A percentile compares a stretch with the other conserved stretches of the same genome.
phyloP scores from a whole-genome alignment of 2,329 filamentous ascomycete species.

The Purpureocillium takamizusanense region DNA sequence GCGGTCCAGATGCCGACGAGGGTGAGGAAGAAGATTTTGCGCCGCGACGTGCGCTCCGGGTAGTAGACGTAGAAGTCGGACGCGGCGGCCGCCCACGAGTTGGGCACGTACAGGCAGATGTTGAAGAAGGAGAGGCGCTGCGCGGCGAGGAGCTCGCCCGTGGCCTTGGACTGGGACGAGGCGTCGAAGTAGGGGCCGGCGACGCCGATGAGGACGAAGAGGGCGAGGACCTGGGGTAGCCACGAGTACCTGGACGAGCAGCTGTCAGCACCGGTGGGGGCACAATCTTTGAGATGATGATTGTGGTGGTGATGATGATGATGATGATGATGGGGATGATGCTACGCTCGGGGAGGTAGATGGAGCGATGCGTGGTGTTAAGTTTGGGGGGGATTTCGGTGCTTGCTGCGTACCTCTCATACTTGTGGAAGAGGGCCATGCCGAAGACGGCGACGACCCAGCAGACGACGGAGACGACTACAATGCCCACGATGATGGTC shows the following conservation, averaged over 20 bases:
- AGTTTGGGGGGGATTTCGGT: too few species aligned
- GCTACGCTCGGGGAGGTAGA: too few species aligned
- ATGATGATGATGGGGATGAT: too few species aligned
- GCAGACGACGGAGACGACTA: constrained; percentile 67
- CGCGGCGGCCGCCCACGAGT: constrained; percentile 60
- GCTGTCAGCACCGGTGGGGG: too few species aligned
- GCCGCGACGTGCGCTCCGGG: constrained; percentile 47
- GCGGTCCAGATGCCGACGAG: constrained; percentile 53
- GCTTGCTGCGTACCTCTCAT: constrained; percentile 50
- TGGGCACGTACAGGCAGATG: constrained; percentile 46
- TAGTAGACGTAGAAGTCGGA: constrained; percentile 79
- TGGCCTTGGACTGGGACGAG: constrained; percentile 50
- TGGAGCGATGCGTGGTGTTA: too few species aligned
- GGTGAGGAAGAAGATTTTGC: constrained; percentile 59
- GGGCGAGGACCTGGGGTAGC: constrained; percentile 63
- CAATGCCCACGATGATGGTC: constrained; percentile 64
- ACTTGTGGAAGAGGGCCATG: constrained; percentile 52
- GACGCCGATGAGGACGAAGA: constrained; percentile 64
- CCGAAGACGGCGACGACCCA: constrained; percentile 60
- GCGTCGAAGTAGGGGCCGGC: constrained; percentile 50
- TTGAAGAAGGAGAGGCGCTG: constrained; percentile 57
- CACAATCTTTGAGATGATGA: too few species aligned
- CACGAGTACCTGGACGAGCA: constrained; percentile 17
- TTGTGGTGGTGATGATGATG: too few species aligned
- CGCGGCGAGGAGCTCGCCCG: constrained; percentile 58